Conservation (phyloP, 2,329 filamentous ascomycete genomes). For the Ceratocystis papillata region DNA sequence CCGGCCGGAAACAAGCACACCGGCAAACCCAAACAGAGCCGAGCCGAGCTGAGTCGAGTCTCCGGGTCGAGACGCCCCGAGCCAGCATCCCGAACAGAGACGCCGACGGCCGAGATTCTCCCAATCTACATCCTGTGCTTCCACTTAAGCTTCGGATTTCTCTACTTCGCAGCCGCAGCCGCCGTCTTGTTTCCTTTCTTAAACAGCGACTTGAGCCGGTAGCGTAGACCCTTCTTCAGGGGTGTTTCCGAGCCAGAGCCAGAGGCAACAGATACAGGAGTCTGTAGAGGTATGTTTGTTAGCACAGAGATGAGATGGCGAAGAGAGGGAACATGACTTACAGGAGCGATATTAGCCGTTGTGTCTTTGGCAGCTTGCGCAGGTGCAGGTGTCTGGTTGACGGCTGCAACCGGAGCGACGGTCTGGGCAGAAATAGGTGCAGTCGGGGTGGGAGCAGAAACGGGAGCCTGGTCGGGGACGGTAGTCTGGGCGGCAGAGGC, state of each 20-base stretch:
- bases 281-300: conserved; percentile 1
- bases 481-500: conserved; percentile 1
- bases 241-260: not conserved
- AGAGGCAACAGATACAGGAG: not conserved
- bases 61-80: no score
- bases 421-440: no score
- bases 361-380: not conserved
- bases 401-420: no score
- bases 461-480: not conserved
- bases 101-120: not conserved
- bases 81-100: no score
- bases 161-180: not conserved
- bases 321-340: not conserved
- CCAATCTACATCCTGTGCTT: not conserved
- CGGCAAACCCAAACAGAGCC: no score
- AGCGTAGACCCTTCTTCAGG: conserved; percentile 9
- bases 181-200: conserved; percentile 16
- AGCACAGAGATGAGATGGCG: not conserved
- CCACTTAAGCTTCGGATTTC: not conserved
- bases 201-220: conserved; percentile 16
- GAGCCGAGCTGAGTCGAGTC: not conserved
- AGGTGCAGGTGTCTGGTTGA: no score
- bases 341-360: not conserved
- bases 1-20: no score
- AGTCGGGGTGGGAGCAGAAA: not conserved